Percentiles rank a stretch among this genome's conserved stretches.
phyloP scores from a whole-genome alignment of 2,329 filamentous ascomycete genomes.

The Talaromyces pinophilus region DNA sequence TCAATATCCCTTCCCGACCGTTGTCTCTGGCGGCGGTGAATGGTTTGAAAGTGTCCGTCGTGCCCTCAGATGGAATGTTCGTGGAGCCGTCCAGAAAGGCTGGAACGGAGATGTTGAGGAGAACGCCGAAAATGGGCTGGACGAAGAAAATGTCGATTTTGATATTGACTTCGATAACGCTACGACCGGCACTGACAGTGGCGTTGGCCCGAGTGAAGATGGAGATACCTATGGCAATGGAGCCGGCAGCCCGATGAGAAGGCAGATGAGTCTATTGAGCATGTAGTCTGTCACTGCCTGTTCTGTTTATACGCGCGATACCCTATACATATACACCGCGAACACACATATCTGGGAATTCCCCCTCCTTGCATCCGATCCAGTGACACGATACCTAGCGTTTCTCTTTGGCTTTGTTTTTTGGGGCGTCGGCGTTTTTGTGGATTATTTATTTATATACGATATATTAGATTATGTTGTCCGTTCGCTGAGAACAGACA shows the following conservation, averaged over 20 bases:
- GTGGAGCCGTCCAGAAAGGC: constrained; percentile 87
- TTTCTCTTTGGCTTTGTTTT: not conserved
- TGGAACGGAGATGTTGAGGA: constrained; percentile 58
- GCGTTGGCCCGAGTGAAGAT: constrained; percentile 65
- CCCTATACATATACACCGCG: constrained; percentile 1
- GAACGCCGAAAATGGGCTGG: constrained; percentile 32
- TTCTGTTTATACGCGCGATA: not conserved
- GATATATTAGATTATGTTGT: not conserved
- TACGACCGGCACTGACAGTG: constrained; percentile 47
- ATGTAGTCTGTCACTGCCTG: constrained; percentile 47
- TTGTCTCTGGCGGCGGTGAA: constrained; percentile 83
- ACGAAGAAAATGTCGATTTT: constrained; percentile 65
- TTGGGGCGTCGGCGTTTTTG: not conserved
- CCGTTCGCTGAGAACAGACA: not conserved
- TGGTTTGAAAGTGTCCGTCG: constrained; percentile 97
- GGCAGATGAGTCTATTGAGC: constrained; percentile 73
- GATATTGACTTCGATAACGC: constrained; percentile 84
- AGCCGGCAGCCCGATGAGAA: constrained; percentile 65
- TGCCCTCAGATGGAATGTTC: constrained; percentile 91
- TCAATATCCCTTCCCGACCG: constrained; percentile 95
- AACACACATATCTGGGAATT: not conserved
- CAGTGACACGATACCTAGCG: not conserved
- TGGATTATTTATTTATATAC: not conserved
- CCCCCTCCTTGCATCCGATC: constrained; percentile 2
- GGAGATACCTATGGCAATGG: constrained; percentile 56